Evolutionary conservation across 78 protist species (phyloP).

Genomic region (Chrysochromulina parva): DNA sequence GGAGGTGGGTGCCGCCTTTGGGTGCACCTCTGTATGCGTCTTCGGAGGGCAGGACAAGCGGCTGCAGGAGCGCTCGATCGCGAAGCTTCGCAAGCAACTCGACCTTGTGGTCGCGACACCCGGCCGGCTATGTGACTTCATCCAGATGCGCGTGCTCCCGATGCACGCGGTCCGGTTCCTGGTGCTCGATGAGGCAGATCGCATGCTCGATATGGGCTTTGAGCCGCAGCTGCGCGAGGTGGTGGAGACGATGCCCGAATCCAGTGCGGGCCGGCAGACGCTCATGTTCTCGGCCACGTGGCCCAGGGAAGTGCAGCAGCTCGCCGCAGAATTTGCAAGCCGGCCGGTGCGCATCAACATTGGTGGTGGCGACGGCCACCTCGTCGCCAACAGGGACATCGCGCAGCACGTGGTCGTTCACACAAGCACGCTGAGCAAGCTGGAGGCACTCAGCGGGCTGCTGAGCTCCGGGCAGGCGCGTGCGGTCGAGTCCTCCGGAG

Average conservation of each 20-base stretch:
- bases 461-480: too few species aligned
- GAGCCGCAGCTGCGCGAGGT: constrained; percentile 68
- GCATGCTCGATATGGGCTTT: constrained; percentile 95
- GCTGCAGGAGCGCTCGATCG: constrained; percentile 5
- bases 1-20: background rate
- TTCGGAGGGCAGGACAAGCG: constrained; percentile 6
- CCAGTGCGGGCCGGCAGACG: constrained; percentile 60
- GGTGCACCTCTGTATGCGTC: background rate
- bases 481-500: too few species aligned
- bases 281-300: constrained; percentile 65
- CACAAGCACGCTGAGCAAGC: background rate
- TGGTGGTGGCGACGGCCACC: constrained; percentile 62
- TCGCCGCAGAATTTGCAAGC: constrained; percentile 85
- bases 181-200: constrained; percentile 92
- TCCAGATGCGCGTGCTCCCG: constrained; percentile 78
- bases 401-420: constrained; percentile 66
- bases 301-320: constrained; percentile 43
- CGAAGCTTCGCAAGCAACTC: constrained; percentile 67
- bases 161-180: constrained; percentile 67
- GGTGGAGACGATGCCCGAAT: constrained; percentile 30
- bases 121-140: constrained; percentile 93
- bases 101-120: constrained; percentile 94
- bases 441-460: too few species aligned
- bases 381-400: constrained; percentile 78
- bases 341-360: constrained; percentile 63